Evolutionary conservation across 805 yeast genomes (phyloP).

Genomic region (Sporopachydermia lactativora): DNA sequence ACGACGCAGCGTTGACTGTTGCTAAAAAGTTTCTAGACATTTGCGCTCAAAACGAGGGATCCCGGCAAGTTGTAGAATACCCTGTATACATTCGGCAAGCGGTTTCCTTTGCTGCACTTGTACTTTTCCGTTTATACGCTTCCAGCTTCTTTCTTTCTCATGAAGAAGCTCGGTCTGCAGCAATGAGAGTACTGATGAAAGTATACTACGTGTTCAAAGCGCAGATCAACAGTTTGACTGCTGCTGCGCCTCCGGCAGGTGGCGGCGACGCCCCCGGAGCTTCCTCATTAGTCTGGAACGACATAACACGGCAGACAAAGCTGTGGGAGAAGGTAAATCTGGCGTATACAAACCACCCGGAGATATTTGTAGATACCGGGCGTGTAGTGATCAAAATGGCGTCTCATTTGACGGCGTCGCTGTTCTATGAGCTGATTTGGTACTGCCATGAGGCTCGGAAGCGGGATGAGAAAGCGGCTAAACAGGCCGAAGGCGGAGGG

Average conservation of each 20-base stretch:
- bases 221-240: constrained; percentile 46
- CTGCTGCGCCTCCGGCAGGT: too few species aligned
- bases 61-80: constrained; percentile 58
- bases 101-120: constrained; percentile 66
- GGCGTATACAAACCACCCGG: constrained; percentile 79
- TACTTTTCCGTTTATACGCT: constrained; percentile 69
- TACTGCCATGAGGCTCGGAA: constrained; percentile 89
- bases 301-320: constrained; percentile 81
- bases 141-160: constrained; percentile 57
- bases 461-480: constrained; percentile 29
- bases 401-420: constrained; percentile 80
- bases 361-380: constrained; percentile 55
- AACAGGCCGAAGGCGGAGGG: constrained; percentile 9
- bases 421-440: constrained; percentile 87
- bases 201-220: constrained; percentile 41
- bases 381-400: constrained; percentile 79
- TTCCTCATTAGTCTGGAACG: constrained; percentile 36
- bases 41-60: constrained; percentile 54
- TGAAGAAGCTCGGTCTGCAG: constrained; percentile 80
- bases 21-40: constrained; percentile 38
- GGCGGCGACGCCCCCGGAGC: neutral
- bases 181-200: constrained; percentile 35
- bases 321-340: constrained; percentile 80
- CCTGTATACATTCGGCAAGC: constrained; percentile 82
- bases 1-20: constrained; percentile 64